Conservation (phyloP, 768 basidiomycete genomes). For the Clitopilus passeckerianus region DNA sequence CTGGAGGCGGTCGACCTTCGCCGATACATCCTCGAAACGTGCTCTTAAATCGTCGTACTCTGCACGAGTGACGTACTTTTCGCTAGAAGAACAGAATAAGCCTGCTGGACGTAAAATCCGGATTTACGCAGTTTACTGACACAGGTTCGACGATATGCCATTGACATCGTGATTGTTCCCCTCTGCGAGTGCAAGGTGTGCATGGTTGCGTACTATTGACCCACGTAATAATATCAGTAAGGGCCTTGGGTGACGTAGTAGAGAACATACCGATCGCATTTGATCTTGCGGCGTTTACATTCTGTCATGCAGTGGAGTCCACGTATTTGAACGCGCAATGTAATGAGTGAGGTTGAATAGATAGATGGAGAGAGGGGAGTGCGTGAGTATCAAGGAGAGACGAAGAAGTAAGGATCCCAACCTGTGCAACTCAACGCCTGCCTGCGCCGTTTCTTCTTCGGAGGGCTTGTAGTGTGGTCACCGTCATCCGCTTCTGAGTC, state of each 20-base stretch:
- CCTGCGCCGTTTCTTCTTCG: conserved; percentile 78
- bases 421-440: conserved; percentile 86
- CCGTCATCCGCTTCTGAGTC: conserved; percentile 59
- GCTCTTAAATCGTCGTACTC: conserved; percentile 75
- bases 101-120: no score
- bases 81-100: conserved; percentile 32
- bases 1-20: conserved; percentile 44
- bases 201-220: conserved; percentile 69
- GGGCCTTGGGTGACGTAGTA: conserved; percentile 8
- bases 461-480: conserved; percentile 46
- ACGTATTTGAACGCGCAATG: neutral
- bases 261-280: conserved; percentile 67
- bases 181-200: conserved; percentile 73
- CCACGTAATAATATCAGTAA: conserved; percentile 1
- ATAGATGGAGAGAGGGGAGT: neutral
- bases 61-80: conserved; percentile 74
- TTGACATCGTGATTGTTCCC: conserved; percentile 76
- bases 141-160: conserved; percentile 82
- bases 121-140: conserved; percentile 37
- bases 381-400: conserved; percentile 13
- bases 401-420: conserved; percentile 28
- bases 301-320: conserved; percentile 34
- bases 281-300: conserved; percentile 85
- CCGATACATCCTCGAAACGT: conserved; percentile 58
- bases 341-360: conserved; percentile 9